Evolutionary conservation across 805 yeast genomes (phyloP).

Genomic region (Yarrowia deformans): DNA sequence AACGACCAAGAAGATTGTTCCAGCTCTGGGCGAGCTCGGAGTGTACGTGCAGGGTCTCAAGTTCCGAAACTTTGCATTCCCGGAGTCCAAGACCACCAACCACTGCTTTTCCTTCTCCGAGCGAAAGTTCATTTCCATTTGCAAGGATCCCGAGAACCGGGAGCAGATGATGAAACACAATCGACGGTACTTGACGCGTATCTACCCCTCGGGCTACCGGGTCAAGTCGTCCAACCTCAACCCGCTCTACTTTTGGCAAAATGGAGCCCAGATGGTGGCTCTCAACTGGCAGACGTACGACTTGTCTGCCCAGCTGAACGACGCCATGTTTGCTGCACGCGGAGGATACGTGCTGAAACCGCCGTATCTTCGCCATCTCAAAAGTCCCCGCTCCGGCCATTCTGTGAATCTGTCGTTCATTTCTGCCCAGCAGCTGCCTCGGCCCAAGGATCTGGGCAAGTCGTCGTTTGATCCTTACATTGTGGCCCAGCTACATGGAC

Average conservation of each 20-base stretch:
- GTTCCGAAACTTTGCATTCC: slow-evolving; percentile 81
- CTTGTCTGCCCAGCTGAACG: slow-evolving; percentile 84
- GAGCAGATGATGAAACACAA: slow-evolving; percentile 78
- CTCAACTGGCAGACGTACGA: slow-evolving; percentile 97
- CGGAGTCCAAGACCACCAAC: slow-evolving; percentile 79
- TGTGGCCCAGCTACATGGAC: slow-evolving; percentile 65
- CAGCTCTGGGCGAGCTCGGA: slow-evolving; percentile 64
- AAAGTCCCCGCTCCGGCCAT: slow-evolving; percentile 39
- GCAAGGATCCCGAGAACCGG: slow-evolving; percentile 64
- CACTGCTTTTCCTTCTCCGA: slow-evolving; percentile 92
- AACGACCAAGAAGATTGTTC: slow-evolving; percentile 47
- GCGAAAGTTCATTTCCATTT: slow-evolving; percentile 65
- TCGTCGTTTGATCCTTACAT: slow-evolving; percentile 67
- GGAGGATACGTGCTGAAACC: slow-evolving; percentile 88
- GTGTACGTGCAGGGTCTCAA: slow-evolving; percentile 77
- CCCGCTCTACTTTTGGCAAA: slow-evolving; percentile 80
- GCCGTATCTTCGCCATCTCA: slow-evolving; percentile 49
- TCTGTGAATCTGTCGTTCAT: slow-evolving; percentile 57
- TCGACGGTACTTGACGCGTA: slow-evolving; percentile 73
- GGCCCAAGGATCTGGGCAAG: slow-evolving; percentile 61
- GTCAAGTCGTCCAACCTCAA: slow-evolving; percentile 80
- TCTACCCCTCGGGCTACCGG: slow-evolving; percentile 84
- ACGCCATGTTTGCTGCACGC: slow-evolving; percentile 73
- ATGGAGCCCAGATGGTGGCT: slow-evolving; percentile 94
- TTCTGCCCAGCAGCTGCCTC: slow-evolving; percentile 87